phyloP scores from a whole-genome alignment of 164 flowering plant species.

The Nymphaea thermarum region DNA sequence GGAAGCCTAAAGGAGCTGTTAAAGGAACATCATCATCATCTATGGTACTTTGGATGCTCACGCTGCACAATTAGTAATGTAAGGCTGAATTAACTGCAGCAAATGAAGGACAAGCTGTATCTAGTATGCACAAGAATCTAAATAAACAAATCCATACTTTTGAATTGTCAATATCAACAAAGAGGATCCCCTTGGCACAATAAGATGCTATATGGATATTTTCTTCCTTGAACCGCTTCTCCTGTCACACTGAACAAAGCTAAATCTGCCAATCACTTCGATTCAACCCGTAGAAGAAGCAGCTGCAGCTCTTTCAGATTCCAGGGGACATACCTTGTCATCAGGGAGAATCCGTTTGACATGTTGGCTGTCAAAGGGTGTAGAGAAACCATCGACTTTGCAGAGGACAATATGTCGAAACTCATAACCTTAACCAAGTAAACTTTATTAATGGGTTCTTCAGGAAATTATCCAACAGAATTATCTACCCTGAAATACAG shows the following conservation, averaged over 20 bases:
- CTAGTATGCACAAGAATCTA: not conserved
- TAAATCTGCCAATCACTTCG: slow-evolving; percentile 75
- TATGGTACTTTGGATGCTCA: slow-evolving; percentile 76
- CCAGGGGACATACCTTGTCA: slow-evolving; percentile 12
- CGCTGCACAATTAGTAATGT: slow-evolving; percentile 24
- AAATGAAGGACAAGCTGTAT: too few species aligned
- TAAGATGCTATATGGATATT: slow-evolving; percentile 92
- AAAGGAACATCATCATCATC: slow-evolving; percentile 47
- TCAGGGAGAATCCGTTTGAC: slow-evolving; percentile 12
- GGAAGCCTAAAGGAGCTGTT: slow-evolving; percentile 62
- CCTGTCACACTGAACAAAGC: slow-evolving; percentile 85
- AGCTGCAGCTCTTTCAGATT: slow-evolving; percentile 26
- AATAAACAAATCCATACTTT: slow-evolving; percentile 34
- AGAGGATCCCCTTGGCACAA: slow-evolving; percentile 58
- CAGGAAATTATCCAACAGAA: slow-evolving; percentile 84
- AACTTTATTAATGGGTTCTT: slow-evolving; percentile 36
- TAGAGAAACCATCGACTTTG: slow-evolving; percentile 22
- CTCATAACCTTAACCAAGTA: slow-evolving; percentile 53
- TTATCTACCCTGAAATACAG: slow-evolving; percentile 53
- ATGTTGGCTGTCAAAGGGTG: slow-evolving; percentile 16
- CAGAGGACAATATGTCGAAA: slow-evolving; percentile 53
- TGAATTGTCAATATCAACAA: slow-evolving; percentile 84
- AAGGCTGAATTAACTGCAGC: too few species aligned
- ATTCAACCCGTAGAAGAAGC: slow-evolving; percentile 36
- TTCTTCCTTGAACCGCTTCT: slow-evolving; percentile 66